Percentiles rank a stretch among this genome's conserved stretches.
These are phyloP conservation scores for Corylus avellana DNA, from an alignment of 306 rosid genomes.

Conservation along the genomic window DNA sequence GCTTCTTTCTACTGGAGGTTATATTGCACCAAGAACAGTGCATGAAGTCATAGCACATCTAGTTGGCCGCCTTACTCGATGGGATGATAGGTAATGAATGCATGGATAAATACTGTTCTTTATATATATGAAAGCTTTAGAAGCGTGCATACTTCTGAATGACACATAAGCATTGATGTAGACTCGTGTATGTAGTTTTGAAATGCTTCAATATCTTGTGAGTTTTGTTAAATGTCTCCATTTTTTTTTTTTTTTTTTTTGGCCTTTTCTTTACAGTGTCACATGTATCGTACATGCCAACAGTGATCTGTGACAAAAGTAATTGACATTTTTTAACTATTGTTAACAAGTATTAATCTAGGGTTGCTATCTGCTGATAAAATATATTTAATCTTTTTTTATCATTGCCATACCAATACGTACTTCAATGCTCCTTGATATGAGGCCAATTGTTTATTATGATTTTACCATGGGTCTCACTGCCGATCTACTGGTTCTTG, in stretches of 20 bases:
- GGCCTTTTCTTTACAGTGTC: background rate
- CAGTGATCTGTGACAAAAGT: too few species aligned
- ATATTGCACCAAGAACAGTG: conserved; percentile 76
- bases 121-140: conserved; percentile 4
- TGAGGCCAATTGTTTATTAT: background rate
- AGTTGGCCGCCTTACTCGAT: conserved; percentile 77
- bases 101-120: background rate
- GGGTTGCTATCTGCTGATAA: background rate
- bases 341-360: background rate
- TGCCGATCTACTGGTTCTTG: background rate
- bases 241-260: background rate
- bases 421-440: background rate
- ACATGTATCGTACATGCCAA: background rate
- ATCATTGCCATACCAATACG: background rate
- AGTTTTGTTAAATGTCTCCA: background rate
- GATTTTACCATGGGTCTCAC: background rate
- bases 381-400: background rate
- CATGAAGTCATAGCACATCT: conserved; percentile 92
- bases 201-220: background rate
- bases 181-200: background rate
- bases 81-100: conserved; percentile 88
- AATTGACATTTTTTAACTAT: background rate
- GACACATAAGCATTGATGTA: conserved; percentile 7
- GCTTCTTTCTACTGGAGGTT: conserved; percentile 79
- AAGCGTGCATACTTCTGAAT: conserved; percentile 15